Evolutionary conservation across 306 rosid genomes (phyloP).

Genomic region (Chamaecrista fasciculata): DNA sequence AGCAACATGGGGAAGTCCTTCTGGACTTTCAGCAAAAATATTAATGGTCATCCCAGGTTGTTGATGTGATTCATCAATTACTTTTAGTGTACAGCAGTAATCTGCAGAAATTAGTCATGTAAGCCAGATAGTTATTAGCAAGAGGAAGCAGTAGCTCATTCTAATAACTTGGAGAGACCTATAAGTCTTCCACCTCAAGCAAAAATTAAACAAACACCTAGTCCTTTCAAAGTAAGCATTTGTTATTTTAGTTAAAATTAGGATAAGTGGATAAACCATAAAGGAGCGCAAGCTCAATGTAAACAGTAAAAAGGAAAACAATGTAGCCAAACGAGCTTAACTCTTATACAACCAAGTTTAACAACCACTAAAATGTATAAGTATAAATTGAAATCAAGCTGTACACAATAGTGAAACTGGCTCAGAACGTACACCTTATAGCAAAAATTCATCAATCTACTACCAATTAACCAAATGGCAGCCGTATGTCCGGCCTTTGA

Average conservation of each 20-base stretch:
- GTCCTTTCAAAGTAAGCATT: background rate
- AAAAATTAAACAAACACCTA: background rate
- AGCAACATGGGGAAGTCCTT: conserved; percentile 51
- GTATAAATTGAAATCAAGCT: background rate
- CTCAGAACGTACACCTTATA: conserved; percentile 66
- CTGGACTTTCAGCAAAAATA: conserved; percentile 45
- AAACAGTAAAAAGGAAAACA: background rate
- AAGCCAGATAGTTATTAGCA: background rate
- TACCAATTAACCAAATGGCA: conserved; percentile 59
- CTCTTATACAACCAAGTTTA: background rate
- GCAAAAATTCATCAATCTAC: conserved; percentile 66
- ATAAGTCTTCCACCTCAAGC: background rate
- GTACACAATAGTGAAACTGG: conserved; percentile 33
- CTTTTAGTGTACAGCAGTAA: conserved; percentile 41
- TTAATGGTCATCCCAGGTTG: conserved; percentile 42
- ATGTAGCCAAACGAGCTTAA: background rate
- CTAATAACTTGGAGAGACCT: background rate
- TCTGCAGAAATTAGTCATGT: conserved; percentile 49
- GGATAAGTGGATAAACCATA: background rate
- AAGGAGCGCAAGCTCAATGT: background rate
- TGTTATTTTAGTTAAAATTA: background rate
- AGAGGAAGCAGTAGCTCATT: background rate
- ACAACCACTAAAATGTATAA: background rate
- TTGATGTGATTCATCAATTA: conserved; percentile 51
- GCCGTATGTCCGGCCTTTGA: conserved; percentile 92